A percentile compares a stretch with the other conserved stretches of the same genome.
Conservation (phyloP, 2,329 filamentous ascomycete genomes). For the Biscogniauxia mediterranea region DNA sequence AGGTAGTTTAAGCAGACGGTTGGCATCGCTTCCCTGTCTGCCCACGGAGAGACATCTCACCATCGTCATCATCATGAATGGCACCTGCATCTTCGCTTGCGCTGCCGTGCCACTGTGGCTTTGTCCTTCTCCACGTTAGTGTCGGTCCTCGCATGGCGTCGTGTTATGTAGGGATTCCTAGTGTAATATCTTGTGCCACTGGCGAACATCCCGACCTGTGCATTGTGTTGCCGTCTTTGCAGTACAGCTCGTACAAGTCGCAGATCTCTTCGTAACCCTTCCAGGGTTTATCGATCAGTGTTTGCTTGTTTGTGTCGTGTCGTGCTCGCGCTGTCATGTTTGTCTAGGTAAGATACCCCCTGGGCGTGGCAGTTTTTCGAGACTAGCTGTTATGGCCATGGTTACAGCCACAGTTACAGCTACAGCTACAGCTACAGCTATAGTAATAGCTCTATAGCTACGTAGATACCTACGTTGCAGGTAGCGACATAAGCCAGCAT, state of each 20-base stretch:
- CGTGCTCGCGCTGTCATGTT: neutral
- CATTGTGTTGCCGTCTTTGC: neutral
- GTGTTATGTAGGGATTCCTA: constrained; percentile 2
- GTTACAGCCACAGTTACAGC: too few relatives aligned
- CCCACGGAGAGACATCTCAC: neutral
- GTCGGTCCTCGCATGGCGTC: constrained; percentile 3
- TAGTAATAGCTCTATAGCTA: too few relatives aligned
- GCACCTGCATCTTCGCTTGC: constrained; percentile 15
- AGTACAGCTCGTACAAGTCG: neutral
- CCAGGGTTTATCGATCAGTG: neutral
- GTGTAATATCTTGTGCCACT: constrained; percentile 12
- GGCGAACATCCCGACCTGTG: constrained; percentile 18
- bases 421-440: too few relatives aligned
- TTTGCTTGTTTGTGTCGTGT: neutral
- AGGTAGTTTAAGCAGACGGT: neutral
- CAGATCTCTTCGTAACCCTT: neutral
- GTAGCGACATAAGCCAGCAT: neutral
- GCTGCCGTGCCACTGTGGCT: constrained; percentile 20
- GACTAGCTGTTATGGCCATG: neutral
- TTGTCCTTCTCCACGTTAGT: constrained; percentile 10
- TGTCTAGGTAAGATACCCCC: neutral
- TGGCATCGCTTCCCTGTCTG: neutral
- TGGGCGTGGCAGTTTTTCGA: neutral
- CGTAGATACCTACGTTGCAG: too few relatives aligned
- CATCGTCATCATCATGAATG: neutral